Evolutionary conservation across 331 rosid genomes (phyloP), one percentile per base, ranked within the genome.

Genomic region (Ulmus americana): DNA sequence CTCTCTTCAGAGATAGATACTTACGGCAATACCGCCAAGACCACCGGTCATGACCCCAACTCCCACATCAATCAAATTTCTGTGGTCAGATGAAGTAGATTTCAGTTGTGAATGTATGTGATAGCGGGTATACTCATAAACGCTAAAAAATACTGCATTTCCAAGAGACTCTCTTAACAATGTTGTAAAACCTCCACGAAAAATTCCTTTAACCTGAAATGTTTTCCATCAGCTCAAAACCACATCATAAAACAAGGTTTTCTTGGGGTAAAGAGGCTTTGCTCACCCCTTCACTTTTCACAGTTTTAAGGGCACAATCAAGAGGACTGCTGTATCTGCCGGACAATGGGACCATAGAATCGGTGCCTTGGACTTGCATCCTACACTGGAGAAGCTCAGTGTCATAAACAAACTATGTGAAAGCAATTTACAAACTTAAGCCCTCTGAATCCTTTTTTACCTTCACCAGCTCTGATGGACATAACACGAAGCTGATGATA

Each of bases 351-450:
- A 85, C 82, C 75, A 82, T 68, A 67, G 95, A 82, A 77, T 87
- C 97, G 2, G 97, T 76, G 63, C 95, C 97, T 83, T 90, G 97
- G 66, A 89, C 80, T 84, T 94, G 97, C 97, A 94, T 87, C 95
- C 95, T 89, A 90, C 98, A 89, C 97, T 94, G 98, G 63, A 85
- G 63, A 78, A 74, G 54, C 54, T 63, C 61, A 61, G 68, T 63
- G 81, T 63, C 64, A 63, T 66, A 68, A 75, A 73, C 71, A 68
- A 55, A 72, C 63, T 44, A 60, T n/a, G 71, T 71, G 61, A 77
- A 67, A 55, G 59, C 71, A 67, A 12, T 11, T 38, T 38, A 51
- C 71, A 60, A 39, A 13, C 59, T 45, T 42, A 55, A 82, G 43
- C 57, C 53, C 20, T 54, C 52, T 20, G 39, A 65, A 7, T 83